Base-by-base conservation (phyloP, 1,284 basidiomycete species). In the Naganishia liquefaciens region DNA sequence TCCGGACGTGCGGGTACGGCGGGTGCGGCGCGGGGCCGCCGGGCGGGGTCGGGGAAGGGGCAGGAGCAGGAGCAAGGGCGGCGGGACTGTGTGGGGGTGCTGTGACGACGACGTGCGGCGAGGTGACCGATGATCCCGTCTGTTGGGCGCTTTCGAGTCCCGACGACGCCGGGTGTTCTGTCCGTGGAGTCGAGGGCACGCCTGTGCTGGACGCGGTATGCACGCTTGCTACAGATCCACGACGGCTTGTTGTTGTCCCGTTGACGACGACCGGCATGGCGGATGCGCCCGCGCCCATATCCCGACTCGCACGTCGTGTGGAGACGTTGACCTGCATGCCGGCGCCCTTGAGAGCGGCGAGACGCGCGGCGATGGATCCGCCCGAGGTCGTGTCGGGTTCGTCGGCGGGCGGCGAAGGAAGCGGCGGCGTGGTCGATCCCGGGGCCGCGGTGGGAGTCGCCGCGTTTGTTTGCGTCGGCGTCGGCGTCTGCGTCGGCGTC, bases 331-430 rank as follows among this genome's bases (percentile, higher is more conserved):
- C 74, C 51, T 77, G 71, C 75, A 80, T 75, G 2, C 79, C 79
- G 23, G 72, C 74, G 3, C 75, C 76, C 19, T 70, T 68, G 1
- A 80, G 68, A 13, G 76, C 76, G 43, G 73, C 74, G 75, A 80
- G 76, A 37, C 79, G 68, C 63, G 79, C 78, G 5, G 76, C 76
- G 28, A 80, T 76, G 51, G 75, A 77, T 13, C 79, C 79, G 25
- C 71, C 71, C 21, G 64, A 47, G 30, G 64, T 54, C 0, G 62
- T 44, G 33, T 69, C 67, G 6, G 65, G 62, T 46, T 70, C 68
- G 2, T 68, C 57, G 15, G 62, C 17, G 39, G 61, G 55, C 33
- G 33, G 33, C 33, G 30, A 33, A 5, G 30, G 5, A 10, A 5
- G 30, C 30, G 5, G 30, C 30, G 28, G 27, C 52, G n/a, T n/a